A percentile compares a stretch with the other conserved stretches of the same genome.
Conservation (phyloP, 169 alveolate species). For the Neospora caninum region DNA sequence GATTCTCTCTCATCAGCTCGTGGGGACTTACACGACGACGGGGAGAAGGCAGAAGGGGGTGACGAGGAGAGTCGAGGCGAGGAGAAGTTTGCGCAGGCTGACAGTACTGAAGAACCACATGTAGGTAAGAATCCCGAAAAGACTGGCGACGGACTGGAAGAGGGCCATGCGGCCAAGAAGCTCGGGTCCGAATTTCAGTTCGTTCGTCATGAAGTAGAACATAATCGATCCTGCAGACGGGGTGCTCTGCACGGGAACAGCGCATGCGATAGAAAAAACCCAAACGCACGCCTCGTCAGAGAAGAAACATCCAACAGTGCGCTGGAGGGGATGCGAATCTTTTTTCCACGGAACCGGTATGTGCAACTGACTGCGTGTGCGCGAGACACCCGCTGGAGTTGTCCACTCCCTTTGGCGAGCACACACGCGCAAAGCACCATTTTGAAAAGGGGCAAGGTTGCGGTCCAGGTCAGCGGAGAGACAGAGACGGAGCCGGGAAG, state of each 20-base stretch:
- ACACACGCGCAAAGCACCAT: too few relatives aligned
- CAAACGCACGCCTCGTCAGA: background rate
- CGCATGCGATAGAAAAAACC: background rate
- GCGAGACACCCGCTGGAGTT: too few relatives aligned
- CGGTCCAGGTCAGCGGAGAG: too few relatives aligned
- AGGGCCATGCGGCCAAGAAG: conserved; percentile 85
- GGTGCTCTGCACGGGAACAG: conserved; percentile 53
- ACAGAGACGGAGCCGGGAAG: too few relatives aligned
- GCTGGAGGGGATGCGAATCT: too few relatives aligned
- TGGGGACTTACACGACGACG: conserved; percentile 72
- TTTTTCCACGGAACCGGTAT: too few relatives aligned
- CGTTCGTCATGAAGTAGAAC: conserved; percentile 89
- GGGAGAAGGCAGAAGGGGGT: conserved; percentile 82
- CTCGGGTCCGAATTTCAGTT: conserved; percentile 83
- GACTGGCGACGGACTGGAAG: conserved; percentile 85
- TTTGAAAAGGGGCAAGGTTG: too few relatives aligned
- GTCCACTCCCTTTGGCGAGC: too few relatives aligned
- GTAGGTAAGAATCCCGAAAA: conserved; percentile 79
- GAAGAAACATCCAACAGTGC: background rate
- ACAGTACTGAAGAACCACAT: conserved; percentile 73
- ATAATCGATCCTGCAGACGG: conserved; percentile 88
- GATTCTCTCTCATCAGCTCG: too few relatives aligned
- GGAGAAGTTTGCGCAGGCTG: conserved; percentile 73
- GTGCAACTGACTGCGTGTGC: too few relatives aligned
- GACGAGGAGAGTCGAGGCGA: conserved; percentile 80